Evolutionary conservation across 2,329 filamentous ascomycete genomes (phyloP).

Genomic region (Pseudogymnoascus sp.): DNA sequence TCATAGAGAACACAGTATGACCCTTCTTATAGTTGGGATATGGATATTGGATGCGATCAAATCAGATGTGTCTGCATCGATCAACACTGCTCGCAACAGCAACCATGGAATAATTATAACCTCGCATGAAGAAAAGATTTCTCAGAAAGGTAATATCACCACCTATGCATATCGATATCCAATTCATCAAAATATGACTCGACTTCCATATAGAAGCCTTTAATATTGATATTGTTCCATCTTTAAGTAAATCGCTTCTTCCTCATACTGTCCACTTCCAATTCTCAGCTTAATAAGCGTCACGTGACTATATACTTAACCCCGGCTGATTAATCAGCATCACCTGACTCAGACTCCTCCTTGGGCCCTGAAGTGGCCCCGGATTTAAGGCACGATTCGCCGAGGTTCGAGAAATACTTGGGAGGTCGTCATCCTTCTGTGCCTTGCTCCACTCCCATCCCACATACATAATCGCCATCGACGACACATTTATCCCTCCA

Average conservation of each 20-base stretch:
- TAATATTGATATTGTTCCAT: neutral
- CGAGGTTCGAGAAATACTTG: constrained; percentile 7
- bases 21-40: neutral
- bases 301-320: neutral
- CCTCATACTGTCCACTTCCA: neutral
- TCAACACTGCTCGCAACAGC: neutral
- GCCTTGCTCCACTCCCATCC: constrained; percentile 1
- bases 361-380: neutral
- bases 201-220: neutral
- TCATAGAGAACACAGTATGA: neutral
- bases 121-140: neutral
- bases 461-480: constrained; percentile 6
- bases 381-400: constrained; percentile 5
- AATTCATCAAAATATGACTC: neutral
- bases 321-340: neutral
- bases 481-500: neutral
- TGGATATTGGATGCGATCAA: neutral
- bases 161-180: neutral
- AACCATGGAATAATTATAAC: neutral
- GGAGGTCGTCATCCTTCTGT: constrained; percentile 9
- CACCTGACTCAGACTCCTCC: neutral
- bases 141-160: neutral
- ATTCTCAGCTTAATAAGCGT: neutral
- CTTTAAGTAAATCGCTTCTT: neutral
- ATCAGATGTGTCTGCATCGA: neutral